These are phyloP conservation scores for thale cress (Arabidopsis thaliana) DNA, from an alignment of 345 rosid species.

Conservation along the genomic window TAIR10.1 NC_003076.8:21351501-21352000, in stretches of 20 bases:
- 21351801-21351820: slow-evolving; percentile 64
- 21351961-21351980: slow-evolving; percentile 60
- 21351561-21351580: slow-evolving; percentile 70
- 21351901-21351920: slow-evolving; percentile 69
- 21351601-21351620: slow-evolving; percentile 67
- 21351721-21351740: slow-evolving; percentile 83
- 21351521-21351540: slow-evolving; percentile 92
- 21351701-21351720: slow-evolving; percentile 82
- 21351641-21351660: slow-evolving; percentile 76
- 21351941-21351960: slow-evolving; percentile 83
- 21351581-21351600: slow-evolving; percentile 87
- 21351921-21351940: slow-evolving; percentile 83
- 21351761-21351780: slow-evolving; percentile 83
- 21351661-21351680: slow-evolving; percentile 89
- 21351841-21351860: slow-evolving; percentile 79
- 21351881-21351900: slow-evolving; percentile 74
- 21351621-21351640: slow-evolving; percentile 74
- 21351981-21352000: slow-evolving; percentile 76
- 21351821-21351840: slow-evolving; percentile 75
- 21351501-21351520: slow-evolving; percentile 62
- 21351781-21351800: slow-evolving; percentile 73
- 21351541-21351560: slow-evolving; percentile 83
- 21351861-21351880: slow-evolving; percentile 86
- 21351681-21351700: slow-evolving; percentile 83
- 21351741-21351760: slow-evolving; percentile 95